A percentile compares a stretch with the other conserved stretches of the same genome.
phyloP scores from a whole-genome alignment of 148 eudicot genomes.

The Persicaria maculosa region DNA sequence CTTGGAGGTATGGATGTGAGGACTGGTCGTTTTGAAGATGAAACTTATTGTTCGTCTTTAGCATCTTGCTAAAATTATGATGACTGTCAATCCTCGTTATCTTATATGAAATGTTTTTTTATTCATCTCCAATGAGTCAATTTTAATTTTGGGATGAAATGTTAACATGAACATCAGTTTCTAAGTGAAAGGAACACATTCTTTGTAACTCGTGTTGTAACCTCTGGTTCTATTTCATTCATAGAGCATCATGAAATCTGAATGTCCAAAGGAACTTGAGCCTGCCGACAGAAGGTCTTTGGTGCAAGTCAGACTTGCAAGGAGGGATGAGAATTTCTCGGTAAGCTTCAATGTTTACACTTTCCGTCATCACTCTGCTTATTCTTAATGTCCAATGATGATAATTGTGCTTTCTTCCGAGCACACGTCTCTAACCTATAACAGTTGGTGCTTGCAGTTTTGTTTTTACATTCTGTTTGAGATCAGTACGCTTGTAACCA shows the following conservation, averaged over 20 bases:
- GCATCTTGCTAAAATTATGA: background rate
- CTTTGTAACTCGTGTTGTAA: background rate
- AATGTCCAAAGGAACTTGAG: conserved; percentile 63
- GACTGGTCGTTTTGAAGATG: background rate
- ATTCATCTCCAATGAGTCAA: too few species aligned
- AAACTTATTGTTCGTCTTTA: background rate
- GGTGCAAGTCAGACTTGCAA: conserved; percentile 52
- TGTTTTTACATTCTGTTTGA: background rate
- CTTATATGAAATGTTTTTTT: too few species aligned
- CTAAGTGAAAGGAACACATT: background rate
- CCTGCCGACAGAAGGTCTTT: conserved; percentile 44
- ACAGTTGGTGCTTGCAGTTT: background rate
- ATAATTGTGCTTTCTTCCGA: background rate
- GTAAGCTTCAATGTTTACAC: conserved; percentile 26
- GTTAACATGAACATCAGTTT: too few species aligned
- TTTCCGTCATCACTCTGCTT: background rate
- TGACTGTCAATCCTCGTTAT: background rate
- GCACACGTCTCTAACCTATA: background rate
- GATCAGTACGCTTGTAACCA: background rate
- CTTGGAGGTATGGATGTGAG: conserved; percentile 48
- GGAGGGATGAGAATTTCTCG: conserved; percentile 46
- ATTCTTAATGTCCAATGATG: background rate
- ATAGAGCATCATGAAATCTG: conserved; percentile 55
- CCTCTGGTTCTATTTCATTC: conserved; percentile 3
- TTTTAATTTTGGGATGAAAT: too few species aligned